Percentiles rank a stretch among this genome's conserved stretches.
phyloP scores from a whole-genome alignment of 306 rosid species.

The Vigna mungo region DNA sequence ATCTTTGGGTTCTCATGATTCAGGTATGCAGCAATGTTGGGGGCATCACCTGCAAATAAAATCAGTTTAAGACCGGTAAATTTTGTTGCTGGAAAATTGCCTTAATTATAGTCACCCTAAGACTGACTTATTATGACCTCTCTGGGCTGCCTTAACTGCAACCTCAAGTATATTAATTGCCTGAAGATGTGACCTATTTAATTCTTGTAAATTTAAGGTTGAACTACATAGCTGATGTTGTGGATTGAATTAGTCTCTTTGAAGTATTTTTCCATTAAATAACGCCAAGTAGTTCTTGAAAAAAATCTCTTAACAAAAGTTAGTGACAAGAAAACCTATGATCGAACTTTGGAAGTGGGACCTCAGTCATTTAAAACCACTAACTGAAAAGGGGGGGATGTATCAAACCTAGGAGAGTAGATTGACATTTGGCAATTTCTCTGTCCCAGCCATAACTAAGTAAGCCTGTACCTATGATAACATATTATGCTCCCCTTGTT shows the following conservation, averaged over 20 bases:
- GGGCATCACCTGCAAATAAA: conserved; percentile 70
- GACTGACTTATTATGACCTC: background rate
- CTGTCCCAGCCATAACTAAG: background rate
- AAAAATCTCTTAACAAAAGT: background rate
- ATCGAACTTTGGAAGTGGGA: background rate
- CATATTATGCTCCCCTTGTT: background rate
- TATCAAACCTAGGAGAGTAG: background rate
- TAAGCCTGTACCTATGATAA: background rate
- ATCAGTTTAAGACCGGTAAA: conserved; percentile 78
- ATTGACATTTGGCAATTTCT: conserved; percentile 6
- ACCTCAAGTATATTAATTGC: background rate
- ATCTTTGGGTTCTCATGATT: conserved; percentile 42
- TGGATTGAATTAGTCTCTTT: background rate
- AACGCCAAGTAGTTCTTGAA: background rate
- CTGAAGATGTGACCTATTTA: background rate
- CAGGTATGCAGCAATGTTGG: conserved; percentile 98
- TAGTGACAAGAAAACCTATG: background rate
- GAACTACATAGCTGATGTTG: background rate
- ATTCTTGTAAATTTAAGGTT: background rate
- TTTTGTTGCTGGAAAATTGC: background rate
- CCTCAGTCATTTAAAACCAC: background rate
- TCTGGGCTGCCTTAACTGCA: background rate
- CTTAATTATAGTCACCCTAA: background rate
- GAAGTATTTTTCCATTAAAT: background rate
- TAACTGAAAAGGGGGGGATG: background rate